Evolutionary conservation across 805 yeast genomes (phyloP).

Genomic region (Ogataea pini): DNA sequence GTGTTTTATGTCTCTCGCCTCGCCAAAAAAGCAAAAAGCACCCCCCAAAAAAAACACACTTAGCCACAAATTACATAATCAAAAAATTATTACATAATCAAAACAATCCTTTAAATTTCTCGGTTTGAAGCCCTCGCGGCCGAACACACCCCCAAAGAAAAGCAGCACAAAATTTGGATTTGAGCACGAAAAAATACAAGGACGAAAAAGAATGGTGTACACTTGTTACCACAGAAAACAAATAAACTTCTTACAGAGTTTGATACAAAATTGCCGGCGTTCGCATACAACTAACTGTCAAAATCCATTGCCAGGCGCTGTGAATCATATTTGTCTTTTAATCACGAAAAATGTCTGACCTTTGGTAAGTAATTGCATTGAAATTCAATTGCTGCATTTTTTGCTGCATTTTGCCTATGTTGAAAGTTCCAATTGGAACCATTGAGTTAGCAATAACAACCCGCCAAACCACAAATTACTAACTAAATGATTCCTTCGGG

Average conservation of each 20-base stretch:
- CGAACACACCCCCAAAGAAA: conserved; percentile 3
- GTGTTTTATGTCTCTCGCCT: too few relatives aligned
- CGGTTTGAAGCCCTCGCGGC: conserved; percentile 9
- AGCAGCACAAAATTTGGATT: conserved; percentile 13
- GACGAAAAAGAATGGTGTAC: conserved; percentile 4
- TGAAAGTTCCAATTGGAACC: neutral
- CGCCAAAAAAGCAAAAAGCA: too few relatives aligned
- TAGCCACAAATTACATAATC: too few relatives aligned
- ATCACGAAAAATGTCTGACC: conserved; percentile 20
- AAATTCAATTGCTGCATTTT: neutral
- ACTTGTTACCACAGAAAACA: conserved; percentile 9
- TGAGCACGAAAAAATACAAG: conserved; percentile 5
- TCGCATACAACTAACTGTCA: conserved; percentile 3
- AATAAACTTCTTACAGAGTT: neutral
- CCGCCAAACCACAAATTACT: too few relatives aligned
- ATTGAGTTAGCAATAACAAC: too few relatives aligned
- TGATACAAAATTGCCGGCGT: neutral
- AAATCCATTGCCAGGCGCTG: conserved; percentile 2
- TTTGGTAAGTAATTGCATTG: conserved; percentile 19
- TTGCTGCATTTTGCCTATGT: conserved; percentile 1
- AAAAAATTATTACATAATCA: too few relatives aligned
- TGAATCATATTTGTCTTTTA: neutral
- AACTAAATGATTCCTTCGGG: neutral
- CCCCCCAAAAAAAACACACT: too few relatives aligned
- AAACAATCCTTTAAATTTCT: too few relatives aligned